Percentiles rank a stretch among this genome's conserved stretches.
Evolutionary conservation across 306 rosid genomes (phyloP).

Genomic region (Lablab purpureus): DNA sequence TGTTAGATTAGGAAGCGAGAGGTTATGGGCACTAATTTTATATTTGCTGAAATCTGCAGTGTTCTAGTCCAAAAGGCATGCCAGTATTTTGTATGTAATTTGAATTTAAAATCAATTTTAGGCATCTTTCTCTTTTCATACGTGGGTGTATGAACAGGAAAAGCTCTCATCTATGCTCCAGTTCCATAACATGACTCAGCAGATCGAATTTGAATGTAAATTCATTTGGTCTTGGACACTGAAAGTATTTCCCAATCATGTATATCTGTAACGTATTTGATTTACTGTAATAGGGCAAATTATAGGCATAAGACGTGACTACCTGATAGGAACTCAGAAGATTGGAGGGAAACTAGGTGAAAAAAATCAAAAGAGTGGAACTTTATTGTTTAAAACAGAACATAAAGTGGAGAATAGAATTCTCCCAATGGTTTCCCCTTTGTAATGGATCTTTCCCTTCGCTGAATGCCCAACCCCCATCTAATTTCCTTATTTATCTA

Average conservation of each 20-base stretch:
- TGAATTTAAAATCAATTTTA: conserved; percentile 10
- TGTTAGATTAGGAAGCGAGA: conserved; percentile 34
- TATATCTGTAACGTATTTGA: not conserved
- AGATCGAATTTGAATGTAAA: not conserved
- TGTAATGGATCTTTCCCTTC: not conserved
- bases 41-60: conserved; percentile 15
- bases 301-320: not conserved
- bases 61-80: not conserved
- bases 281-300: not conserved
- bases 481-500: not conserved
- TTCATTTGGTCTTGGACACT: conserved; percentile 4
- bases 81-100: not conserved
- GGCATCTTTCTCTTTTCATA: not conserved
- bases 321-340: not conserved
- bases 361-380: not conserved
- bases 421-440: not conserved
- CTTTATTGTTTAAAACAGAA: not conserved
- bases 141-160: not conserved
- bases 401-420: not conserved
- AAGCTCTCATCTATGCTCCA: not conserved
- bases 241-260: not conserved
- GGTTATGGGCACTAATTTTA: conserved; percentile 10
- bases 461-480: not conserved
- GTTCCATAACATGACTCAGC: not conserved
- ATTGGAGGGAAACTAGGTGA: not conserved